Evolutionary conservation across 2,329 filamentous ascomycete species (phyloP), one percentile per base, ranked within the genome.

Genomic region (Thielaviopsis ethacetica): DNA sequence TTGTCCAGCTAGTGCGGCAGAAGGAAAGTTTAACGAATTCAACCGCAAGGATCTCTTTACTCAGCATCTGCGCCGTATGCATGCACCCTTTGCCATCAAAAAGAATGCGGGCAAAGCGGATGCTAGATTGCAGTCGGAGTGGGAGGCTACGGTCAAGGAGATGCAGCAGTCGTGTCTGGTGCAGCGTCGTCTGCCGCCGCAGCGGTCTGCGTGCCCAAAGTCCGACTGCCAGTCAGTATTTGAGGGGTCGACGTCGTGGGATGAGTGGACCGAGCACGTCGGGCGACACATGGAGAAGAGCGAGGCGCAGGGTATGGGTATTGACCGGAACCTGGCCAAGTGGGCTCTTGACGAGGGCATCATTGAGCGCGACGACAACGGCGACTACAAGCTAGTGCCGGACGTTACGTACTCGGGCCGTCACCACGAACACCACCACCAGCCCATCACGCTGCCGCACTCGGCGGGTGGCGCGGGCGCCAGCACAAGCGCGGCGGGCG

Each of bases 1-100:
- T 1, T 85, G 82, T 61, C 77, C 80, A 0, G 74, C 76, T 60
- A 76, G 71, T 59, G 73, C 73, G 1, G 69, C 71, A 0, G 79
- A 82, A 61, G 78, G 79, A 38, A 81, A 79, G 63, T 78, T 77
- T 3, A 82, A 82, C 62, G 82, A 85, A 69, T 96, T 96, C 71
- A 96, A 96, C 70, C 85, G 91, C 65, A 96, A 95, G 69, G 91
- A 97, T 67, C 80, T 98, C 13, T 98, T 96, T 69, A 91, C 88
- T 0, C 91, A 97, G 68, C 91, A 98, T 66, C 78, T 95, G 15
- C 85, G 91, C 15, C 87, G 91, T 53, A 97, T 97, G 91, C 93
- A 98, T 66, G 83, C 85, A 0, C 83, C 85, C 0, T 81, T 81
- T 50, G 76, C 82, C 66, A 83, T 81, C 66, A 78, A 81, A 66